Conservation (phyloP, 257 asterid species). For the Paraleonurus japonicus region DNA sequence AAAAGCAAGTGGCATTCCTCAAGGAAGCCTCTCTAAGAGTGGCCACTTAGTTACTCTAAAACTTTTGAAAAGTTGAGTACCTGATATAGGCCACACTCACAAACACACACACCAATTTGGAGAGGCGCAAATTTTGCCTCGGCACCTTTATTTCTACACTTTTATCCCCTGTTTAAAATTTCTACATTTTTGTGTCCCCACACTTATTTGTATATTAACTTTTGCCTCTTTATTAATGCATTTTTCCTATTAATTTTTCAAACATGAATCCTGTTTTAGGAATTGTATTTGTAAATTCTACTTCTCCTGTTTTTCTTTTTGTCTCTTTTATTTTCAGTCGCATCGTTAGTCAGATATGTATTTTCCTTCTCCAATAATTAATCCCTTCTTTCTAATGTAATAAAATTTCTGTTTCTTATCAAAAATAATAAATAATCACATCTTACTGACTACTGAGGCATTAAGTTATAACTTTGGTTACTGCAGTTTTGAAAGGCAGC, state of each 20-base stretch:
- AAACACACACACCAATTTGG: not conserved
- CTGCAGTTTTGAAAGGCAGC: conserved; percentile 88
- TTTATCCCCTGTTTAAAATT: not conserved
- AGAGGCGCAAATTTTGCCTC: not conserved
- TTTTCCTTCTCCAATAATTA: not conserved
- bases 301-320: conserved; percentile 4
- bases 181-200: not conserved
- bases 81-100: not conserved
- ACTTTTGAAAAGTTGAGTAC: conserved; percentile 4
- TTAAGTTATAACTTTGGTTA: conserved; percentile 20
- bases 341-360: not conserved
- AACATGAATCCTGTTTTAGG: not conserved
- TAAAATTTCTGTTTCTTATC: no score
- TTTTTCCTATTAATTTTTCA: not conserved
- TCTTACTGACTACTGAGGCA: not conserved
- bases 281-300: conserved; percentile 5
- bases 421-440: no score
- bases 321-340: not conserved
- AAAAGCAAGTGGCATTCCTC: conserved; percentile 4
- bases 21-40: not conserved
- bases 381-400: no score
- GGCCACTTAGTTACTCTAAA: conserved; percentile 10
- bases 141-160: not conserved
- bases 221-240: not conserved
- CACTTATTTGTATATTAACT: not conserved